A percentile compares a stretch with the other conserved stretches of the same genome.
Evolutionary conservation across 345 rosid species (phyloP).

Genomic region (Citrus mangshanensis): DNA sequence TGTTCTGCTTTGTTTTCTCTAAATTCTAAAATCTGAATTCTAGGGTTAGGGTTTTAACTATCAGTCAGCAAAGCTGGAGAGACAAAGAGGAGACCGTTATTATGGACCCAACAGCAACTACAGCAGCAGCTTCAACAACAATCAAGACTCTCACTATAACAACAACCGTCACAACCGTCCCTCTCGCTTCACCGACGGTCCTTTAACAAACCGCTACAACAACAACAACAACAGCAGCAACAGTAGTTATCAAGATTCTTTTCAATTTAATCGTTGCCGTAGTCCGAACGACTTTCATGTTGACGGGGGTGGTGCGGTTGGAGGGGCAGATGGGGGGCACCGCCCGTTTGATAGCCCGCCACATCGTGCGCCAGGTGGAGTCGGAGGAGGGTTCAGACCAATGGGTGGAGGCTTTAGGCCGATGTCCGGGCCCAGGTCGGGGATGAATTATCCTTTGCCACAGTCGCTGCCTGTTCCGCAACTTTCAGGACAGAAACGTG

Average conservation of each 20-base stretch:
- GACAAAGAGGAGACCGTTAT: conserved; percentile 68
- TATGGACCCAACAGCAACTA: conserved; percentile 29
- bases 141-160: conserved; percentile 39
- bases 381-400: conserved; percentile 35
- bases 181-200: conserved; percentile 44
- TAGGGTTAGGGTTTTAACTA: conserved; percentile 31
- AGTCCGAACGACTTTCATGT: conserved; percentile 60
- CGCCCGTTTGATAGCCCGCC: conserved; percentile 63
- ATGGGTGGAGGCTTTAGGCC: conserved; percentile 37
- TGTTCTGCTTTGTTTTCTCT: no score
- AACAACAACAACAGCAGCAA: neutral
- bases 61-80: conserved; percentile 55
- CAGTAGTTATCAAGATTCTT: conserved; percentile 28
- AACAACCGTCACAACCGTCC: conserved; percentile 25
- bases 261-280: conserved; percentile 45
- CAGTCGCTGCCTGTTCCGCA: conserved; percentile 28
- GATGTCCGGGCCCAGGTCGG: conserved; percentile 34
- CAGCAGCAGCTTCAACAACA: conserved; percentile 15
- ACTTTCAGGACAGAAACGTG: conserved; percentile 65
- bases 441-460: conserved; percentile 27
- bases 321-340: conserved; percentile 36
- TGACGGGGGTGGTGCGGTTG: conserved; percentile 36
- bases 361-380: conserved; percentile 33
- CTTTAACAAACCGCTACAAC: conserved; percentile 30
- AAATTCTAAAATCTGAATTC: neutral